These are phyloP conservation scores for Elaeagnus macrophylla DNA, from an alignment of 306 rosid genomes.

Conservation along the genomic window DNA sequence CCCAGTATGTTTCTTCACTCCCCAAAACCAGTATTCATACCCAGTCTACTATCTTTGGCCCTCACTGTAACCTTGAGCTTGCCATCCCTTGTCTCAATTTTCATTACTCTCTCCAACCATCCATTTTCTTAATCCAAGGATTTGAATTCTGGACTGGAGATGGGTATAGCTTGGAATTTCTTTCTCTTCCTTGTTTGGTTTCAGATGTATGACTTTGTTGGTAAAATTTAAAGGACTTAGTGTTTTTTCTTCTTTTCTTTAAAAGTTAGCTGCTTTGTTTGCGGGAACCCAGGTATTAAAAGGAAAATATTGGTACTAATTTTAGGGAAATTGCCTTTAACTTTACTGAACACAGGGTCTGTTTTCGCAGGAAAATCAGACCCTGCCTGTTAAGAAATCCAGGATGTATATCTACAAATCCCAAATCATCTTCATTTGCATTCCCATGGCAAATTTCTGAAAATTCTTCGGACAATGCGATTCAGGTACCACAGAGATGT, in stretches of 20 bases:
- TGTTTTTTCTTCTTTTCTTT: background rate
- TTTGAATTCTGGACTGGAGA: slow-evolving; percentile 60
- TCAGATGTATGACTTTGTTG: background rate
- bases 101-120: slow-evolving; percentile 60
- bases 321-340: background rate
- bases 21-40: slow-evolving; percentile 23
- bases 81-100: slow-evolving; percentile 49
- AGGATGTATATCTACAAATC: slow-evolving; percentile 70
- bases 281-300: background rate
- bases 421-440: slow-evolving; percentile 65
- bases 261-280: background rate
- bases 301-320: background rate
- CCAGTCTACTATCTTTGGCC: slow-evolving; percentile 58
- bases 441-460: slow-evolving; percentile 70
- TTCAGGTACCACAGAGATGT: slow-evolving; percentile 46
- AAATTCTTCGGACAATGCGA: slow-evolving; percentile 36
- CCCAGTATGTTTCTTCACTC: slow-evolving; percentile 17
- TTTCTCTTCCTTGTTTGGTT: background rate
- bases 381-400: slow-evolving; percentile 90
- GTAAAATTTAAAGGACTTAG: background rate
- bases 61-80: slow-evolving; percentile 49
- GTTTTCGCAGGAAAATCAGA: slow-evolving; percentile 60
- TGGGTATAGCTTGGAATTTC: slow-evolving; percentile 38
- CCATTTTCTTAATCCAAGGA: slow-evolving; percentile 72
- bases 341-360: background rate